Evolutionary conservation across 2,329 filamentous ascomycete genomes (phyloP), one percentile per base, ranked within the genome.

Genomic region (Colletotrichum sp.): DNA sequence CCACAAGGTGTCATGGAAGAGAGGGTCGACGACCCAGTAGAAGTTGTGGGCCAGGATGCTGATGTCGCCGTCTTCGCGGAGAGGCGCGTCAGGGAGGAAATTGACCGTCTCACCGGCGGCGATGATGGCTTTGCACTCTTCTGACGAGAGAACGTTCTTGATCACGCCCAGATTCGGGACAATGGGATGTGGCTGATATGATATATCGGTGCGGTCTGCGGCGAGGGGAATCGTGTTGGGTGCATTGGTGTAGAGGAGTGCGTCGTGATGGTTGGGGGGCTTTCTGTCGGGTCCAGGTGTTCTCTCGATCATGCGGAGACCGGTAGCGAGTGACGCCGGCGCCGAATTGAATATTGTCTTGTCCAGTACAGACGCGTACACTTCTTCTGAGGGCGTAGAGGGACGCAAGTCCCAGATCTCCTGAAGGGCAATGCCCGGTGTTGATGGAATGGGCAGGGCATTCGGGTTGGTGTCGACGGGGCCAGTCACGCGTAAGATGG

Each of bases 41-140:
- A 95, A 94, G 82, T 94, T 95, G 84, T 95, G 93, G 0, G 93
- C 93, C 2, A 94, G 83, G 63, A 94, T 89, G 79, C 92, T 93
- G 28, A 88, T 87, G 69, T 93, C 92, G 18, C 91, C 91, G 72
- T 92, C 91, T n/a, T 92, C 90, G 3, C 92, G 90, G 34, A 94
- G 85, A 0, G 93, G 93, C 1, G 92, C 91, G 79, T 95, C 93
- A 0, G 93, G 93, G 0, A 93, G 86, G 77, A 94, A 95, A 8
- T 90, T 89, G 61, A 94, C 89, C 1, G 87, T 87, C 81, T 95
- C 93, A 7, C 90, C 93, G 0, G 93, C 91, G 1, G 92, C 90
- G 24, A 95, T 91, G 71, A 95, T 94, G 14, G 90, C 87, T 64
- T 87, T 89, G 83, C 93, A 95, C 81, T 95, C 93, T 2, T 86